Conservation (phyloP, 2,329 filamentous ascomycete species). For the Aspergillus felis region DNA sequence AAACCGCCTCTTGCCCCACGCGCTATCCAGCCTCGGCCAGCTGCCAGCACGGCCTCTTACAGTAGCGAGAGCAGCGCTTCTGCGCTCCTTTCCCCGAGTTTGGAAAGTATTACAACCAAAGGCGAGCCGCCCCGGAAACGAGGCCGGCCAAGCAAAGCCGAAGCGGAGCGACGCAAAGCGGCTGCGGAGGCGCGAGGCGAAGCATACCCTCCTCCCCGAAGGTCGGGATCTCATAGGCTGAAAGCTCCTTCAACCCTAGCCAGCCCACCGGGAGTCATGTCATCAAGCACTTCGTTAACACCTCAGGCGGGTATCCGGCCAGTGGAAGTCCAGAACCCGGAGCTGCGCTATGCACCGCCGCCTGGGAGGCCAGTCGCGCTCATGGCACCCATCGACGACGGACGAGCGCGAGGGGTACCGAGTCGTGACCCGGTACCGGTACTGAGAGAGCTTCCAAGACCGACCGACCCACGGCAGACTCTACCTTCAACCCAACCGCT, state of each 20-base stretch:
- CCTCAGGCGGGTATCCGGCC: conserved; percentile 14
- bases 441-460: conserved; percentile 26
- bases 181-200: conserved; percentile 38
- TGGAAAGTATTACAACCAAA: conserved; percentile 21
- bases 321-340: conserved; percentile 14
- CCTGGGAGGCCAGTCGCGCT: conserved; percentile 13
- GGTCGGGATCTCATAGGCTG: conserved; percentile 21
- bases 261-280: conserved; percentile 26
- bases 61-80: conserved; percentile 32
- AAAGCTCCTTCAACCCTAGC: conserved; percentile 29
- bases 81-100: conserved; percentile 31
- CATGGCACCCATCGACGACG: conserved; percentile 12
- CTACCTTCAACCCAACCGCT: conserved; percentile 28
- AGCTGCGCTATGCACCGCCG: conserved; percentile 19
- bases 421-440: conserved; percentile 17
- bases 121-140: conserved; percentile 39
- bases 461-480: conserved; percentile 23
- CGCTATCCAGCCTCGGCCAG: conserved; percentile 39
- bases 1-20: conserved; percentile 29
- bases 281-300: conserved; percentile 16
- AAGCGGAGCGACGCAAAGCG: conserved; percentile 37
- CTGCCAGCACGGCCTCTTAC: conserved; percentile 29
- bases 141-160: conserved; percentile 42
- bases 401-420: conserved; percentile 18
- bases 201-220: conserved; percentile 33